Base-by-base conservation (phyloP, 306 rosid genomes). In the Bauhinia variegata region DNA sequence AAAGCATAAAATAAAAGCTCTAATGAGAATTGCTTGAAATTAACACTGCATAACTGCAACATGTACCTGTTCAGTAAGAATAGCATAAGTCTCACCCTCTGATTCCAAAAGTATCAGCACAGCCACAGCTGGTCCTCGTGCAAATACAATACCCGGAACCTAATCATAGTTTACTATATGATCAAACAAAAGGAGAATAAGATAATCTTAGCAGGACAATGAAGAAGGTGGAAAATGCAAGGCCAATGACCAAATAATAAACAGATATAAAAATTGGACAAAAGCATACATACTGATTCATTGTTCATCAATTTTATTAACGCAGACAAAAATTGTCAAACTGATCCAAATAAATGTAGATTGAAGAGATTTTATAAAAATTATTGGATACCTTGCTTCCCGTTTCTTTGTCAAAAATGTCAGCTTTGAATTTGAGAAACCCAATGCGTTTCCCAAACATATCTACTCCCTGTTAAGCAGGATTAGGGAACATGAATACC, bases 131-230 rank as follows among this genome's bases (percentile, higher is more conserved):
- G 98, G 93, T 79, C 98, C 96, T 72, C 98, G 80, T 13, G 98
- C 96, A 86, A 92, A 92, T 58, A 89, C 96, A 59, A 89, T 84
- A 49, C 98, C 98, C 78, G 96, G 98, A 81, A 92, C 80, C 98
- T 92, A 80, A 73, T 49, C 46, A 79, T 5, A 58, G 62, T 78
- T 72, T 68, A 84, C 74, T 80, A 76, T 55, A 75, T 63, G 74
- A 49, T 67, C 60, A 73, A 74, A 73, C 62, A 56, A 78, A 68
- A 42, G 33, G 77, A 68, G 48, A 28, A 70, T 63, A 37, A 66
- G 73, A 70, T 42, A 77, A 28, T 53, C 51, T 38, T 5, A 60
- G 65, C 43, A 15, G 17, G 49, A 51, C 37, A 47, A 34, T n/a
- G 17, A 44, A 6, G 11, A 33, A 31, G 16, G 19, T 15, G n/a